Base-by-base conservation (phyloP, 495 filamentous ascomycete genomes). In the Penicillium cosmopolitanum region DNA sequence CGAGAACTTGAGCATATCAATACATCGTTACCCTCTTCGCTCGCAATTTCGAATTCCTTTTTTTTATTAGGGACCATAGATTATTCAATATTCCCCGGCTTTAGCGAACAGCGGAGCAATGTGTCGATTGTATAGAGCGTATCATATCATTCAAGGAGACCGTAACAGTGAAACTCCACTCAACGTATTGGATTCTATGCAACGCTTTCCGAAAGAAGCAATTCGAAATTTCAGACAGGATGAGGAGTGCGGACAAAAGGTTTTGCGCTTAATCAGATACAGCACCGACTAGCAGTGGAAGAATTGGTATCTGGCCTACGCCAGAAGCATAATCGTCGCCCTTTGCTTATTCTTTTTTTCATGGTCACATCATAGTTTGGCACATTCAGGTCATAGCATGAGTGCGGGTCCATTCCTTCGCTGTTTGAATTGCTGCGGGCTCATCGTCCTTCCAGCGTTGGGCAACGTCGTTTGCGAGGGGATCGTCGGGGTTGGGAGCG, bases 401-500 rank as follows among this genome's bases (percentile, higher is more conserved):
- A 44, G 84, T 88, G 63, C 82, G 79, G 12, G 93, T 97, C 93
- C 93, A 97, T 66, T 96, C 89, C 63, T 82, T 88, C 13, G 93
- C 93, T 2, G 91, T 97, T 60, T 90, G 85, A 59, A 96, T 97
- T 12, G 95, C 95, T 19, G 89, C 91, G 44, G 84, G 85, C 77
- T 97, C 91, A 67, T 98, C 89, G 62, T 96, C 92, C 77, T 97
- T 96, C 95, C 95, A 98, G 67, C 87, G 83, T 77, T 98, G 93
- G n/a, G 95, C 95, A 28, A 98, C 95, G 65, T 97, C 95, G 65
- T 96, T 95, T 31, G 95, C 95, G 42, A 98, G 83, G 12, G 95
- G 95, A 70, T 98, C 95, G 63, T 98, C 96, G 2, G 95, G 95
- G 73, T 99, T 99, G 12, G 95, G 95, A 8, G 95, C 96, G 31